A percentile compares a stretch with the other conserved stretches of the same genome.
Conservation (phyloP, 2,329 filamentous ascomycete species). For the Colletotrichum siamense region DNA sequence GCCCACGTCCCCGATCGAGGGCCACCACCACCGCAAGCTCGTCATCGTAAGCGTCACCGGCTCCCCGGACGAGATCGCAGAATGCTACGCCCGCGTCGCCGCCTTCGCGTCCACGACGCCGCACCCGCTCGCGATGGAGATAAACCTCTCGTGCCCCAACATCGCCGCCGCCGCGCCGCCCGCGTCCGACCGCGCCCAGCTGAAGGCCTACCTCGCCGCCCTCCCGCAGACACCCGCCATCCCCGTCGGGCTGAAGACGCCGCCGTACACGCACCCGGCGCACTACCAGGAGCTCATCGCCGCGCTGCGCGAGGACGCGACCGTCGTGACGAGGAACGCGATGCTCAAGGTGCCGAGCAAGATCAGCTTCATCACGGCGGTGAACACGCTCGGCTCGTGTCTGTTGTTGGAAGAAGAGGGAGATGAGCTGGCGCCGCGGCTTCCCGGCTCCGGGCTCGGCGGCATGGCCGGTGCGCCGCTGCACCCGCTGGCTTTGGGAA, state of each 20-base stretch:
- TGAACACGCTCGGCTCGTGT: slow-evolving; percentile 74
- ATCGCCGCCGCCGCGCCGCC: slow-evolving; percentile 73
- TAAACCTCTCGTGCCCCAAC: slow-evolving; percentile 83
- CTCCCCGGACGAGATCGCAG: slow-evolving; percentile 57
- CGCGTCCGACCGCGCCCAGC: slow-evolving; percentile 62
- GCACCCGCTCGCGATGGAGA: slow-evolving; percentile 70
- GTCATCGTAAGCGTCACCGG: slow-evolving; percentile 78
- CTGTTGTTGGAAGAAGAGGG: slow-evolving; percentile 54
- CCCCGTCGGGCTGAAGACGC: slow-evolving; percentile 71
- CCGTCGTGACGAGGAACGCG: slow-evolving; percentile 2
- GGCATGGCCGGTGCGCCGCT: slow-evolving; percentile 76
- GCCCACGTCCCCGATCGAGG: slow-evolving; percentile 25
- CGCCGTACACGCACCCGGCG: slow-evolving; percentile 74
- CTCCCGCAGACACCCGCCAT: slow-evolving; percentile 44
- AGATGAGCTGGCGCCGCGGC: slow-evolving; percentile 32
- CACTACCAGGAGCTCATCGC: slow-evolving; percentile 65
- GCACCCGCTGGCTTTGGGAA: slow-evolving; percentile 77
- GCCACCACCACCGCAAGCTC: slow-evolving; percentile 49
- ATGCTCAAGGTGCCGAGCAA: slow-evolving; percentile 18
- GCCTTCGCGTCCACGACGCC: slow-evolving; percentile 38
- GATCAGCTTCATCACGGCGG: slow-evolving; percentile 74
- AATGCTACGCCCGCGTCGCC: slow-evolving; percentile 59
- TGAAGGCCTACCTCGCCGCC: slow-evolving; percentile 60
- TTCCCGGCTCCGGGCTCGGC: slow-evolving; percentile 65
- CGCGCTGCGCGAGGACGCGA: slow-evolving; percentile 45